Evolutionary conservation across 1,284 basidiomycete species (phyloP), one percentile per base, ranked within the genome.

Genomic region (Sanghuangporus sanghuang): DNA sequence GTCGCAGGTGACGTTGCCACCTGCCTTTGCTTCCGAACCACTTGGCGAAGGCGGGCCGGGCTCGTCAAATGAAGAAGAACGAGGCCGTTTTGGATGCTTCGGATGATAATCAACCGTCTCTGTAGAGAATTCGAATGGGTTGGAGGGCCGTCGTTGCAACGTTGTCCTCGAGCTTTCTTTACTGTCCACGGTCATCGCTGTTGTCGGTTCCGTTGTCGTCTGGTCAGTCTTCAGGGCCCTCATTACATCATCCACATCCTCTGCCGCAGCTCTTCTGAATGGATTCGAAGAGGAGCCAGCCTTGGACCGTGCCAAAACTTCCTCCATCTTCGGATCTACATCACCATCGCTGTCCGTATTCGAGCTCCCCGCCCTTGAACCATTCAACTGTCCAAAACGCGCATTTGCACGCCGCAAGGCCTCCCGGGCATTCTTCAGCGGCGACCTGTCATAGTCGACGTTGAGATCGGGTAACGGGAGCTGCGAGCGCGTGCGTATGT

Each of bases 401-500:
- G 56, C 27, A 44, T 54, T 63, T 21, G 61, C 64, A 32, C 55
- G 40, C 6, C 65, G 61, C 18, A 63, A 56, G 11, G 65, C 65
- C 35, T 63, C 61, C 18, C 62, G 61, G 23, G 65, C 65, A 40
- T 66, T 48, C 58, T 66, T 66, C 55, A 66, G 62, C 2, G 65
- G 65, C 1, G 65, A 66, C 6, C 65, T 57, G n/a, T 49, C 58
- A 49, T 56, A 63, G 7, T 58, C 60, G 21, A 62, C 35, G 21
- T 62, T 49, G 42, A 65, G 59, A 7, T 58, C 64, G 3, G 64
- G 57, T 36, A 65, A 39, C 36, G 59, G 40, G 14, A 61, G 64
- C 46, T 65, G 60, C 36, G 59, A 61, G 11, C 64, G 64, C 23
- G 64, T 64, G n/a, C 63, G 63, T 62, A 27, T 61, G 46, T 27